Evolutionary conservation across 768 basidiomycete genomes (phyloP), one percentile per base, ranked within the genome.

Genomic region (Melanogaster broomeanus): DNA sequence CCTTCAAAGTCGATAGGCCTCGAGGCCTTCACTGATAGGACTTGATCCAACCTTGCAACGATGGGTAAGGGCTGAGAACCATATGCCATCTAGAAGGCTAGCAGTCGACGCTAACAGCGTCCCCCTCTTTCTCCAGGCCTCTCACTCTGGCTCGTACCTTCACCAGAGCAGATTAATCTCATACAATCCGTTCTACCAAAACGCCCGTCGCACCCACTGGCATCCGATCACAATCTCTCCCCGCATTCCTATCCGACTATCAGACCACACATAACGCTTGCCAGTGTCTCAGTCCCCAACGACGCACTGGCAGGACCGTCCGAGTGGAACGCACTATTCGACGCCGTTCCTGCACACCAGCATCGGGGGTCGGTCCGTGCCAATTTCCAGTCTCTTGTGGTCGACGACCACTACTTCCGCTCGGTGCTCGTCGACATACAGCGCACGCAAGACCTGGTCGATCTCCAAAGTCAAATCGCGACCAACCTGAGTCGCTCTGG

Each of bases 141-240:
- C 43, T 73, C 85, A 13, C 70, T 90, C 4, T 92, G 89, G 89
- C 77, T 92, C 27, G 82, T 90, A 13, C 86, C 88, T 6, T 61
- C 73, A 15, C 55, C 64, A n/a, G 48, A 61, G 9, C 77, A 81
- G 55, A 69, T 77, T 3, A 53, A 67, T 16, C 70, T 66, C 31
- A 72, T 91, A 21, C 63, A 69, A 56, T 67, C 60, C 11, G 57
- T 79, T 49, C 85, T 90, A 79, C 74, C 52, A 61, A 65, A 44
- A 70, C 69, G 48, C 56, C 60, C 58, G 19, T 49, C 52, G 53
- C 39, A 42, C 35, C 42, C 45, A n/a, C n/a, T n/a, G n/a, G n/a
- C n/a, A 57, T 57, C n/a, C 39, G 52, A 44, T 37, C 45, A 30
- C 19, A 12, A 21, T 10, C 58, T 58, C 55, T 66, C 62, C 5